A percentile compares a stretch with the other conserved stretches of the same genome.
Conservation (phyloP, 2,329 filamentous ascomycete species). For the Tolypocladium ovalisporum region DNA sequence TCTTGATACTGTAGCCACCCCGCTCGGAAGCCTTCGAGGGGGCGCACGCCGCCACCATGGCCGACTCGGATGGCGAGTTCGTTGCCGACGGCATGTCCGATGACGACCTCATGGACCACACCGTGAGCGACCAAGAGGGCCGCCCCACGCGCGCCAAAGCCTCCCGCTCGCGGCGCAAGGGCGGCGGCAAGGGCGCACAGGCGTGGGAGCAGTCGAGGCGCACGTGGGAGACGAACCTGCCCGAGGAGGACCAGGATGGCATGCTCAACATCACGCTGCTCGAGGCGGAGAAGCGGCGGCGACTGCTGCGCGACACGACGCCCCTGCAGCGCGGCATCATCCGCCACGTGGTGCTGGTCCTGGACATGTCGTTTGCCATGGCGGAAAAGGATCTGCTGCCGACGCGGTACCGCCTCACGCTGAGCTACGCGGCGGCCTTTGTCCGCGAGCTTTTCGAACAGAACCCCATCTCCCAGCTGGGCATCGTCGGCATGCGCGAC, state of each 20-base stretch:
- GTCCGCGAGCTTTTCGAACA: constrained; percentile 95
- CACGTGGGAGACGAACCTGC: constrained; percentile 61
- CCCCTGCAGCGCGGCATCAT: constrained; percentile 95
- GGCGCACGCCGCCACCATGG: constrained; percentile 34
- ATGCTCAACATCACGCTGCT: constrained; percentile 67
- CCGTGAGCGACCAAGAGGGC: constrained; percentile 27
- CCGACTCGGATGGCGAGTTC: constrained; percentile 64
- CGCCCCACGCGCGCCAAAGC: background rate
- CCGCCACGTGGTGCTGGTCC: constrained; percentile 80
- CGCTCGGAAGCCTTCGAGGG: background rate
- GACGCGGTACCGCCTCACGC: constrained; percentile 69
- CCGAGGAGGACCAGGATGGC: constrained; percentile 63
- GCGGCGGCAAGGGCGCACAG: constrained; percentile 32
- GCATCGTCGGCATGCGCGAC: constrained; percentile 86
- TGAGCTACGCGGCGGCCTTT: constrained; percentile 78
- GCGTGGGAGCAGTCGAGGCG: constrained; percentile 58
- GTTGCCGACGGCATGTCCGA: constrained; percentile 52
- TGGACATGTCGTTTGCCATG: constrained; percentile 94
- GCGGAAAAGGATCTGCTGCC: constrained; percentile 87
- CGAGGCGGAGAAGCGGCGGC: constrained; percentile 71
- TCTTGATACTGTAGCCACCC: background rate
- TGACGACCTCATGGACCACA: constrained; percentile 47
- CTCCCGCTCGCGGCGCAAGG: constrained; percentile 17
- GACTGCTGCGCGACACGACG: constrained; percentile 84
- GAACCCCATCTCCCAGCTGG: constrained; percentile 94